phyloP scores from a whole-genome alignment of 495 filamentous ascomycete genomes.

The Schizothecium vesticola region DNA sequence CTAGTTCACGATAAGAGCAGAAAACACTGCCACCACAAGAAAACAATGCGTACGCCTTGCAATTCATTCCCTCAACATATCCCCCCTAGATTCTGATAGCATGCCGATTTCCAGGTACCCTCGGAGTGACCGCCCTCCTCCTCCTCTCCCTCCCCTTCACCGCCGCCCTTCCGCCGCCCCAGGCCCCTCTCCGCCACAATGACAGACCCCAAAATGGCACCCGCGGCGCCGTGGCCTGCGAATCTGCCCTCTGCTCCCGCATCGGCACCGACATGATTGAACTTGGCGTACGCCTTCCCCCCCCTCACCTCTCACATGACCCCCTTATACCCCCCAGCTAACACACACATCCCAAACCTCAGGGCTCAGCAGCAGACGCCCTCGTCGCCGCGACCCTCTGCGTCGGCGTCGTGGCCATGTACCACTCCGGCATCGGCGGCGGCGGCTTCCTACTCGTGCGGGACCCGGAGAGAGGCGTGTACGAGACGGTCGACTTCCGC shows the following conservation, averaged over 20 bases:
- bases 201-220: slow-evolving; percentile 10
- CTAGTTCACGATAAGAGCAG: not conserved
- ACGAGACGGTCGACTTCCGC: slow-evolving; percentile 29
- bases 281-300: slow-evolving; percentile 39
- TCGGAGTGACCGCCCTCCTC: not conserved
- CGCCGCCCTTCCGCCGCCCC: not conserved
- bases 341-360: not conserved
- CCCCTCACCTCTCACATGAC: too few species aligned
- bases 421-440: slow-evolving; percentile 81
- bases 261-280: slow-evolving; percentile 69
- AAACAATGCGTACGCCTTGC: not conserved
- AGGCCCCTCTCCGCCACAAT: not conserved
- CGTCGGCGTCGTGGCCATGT: slow-evolving; percentile 78
- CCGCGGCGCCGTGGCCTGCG: slow-evolving; percentile 73
- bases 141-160: not conserved
- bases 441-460: slow-evolving; percentile 84
- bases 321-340: not conserved
- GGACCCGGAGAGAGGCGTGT: slow-evolving; percentile 59
- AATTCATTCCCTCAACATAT: not conserved
- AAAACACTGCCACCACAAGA: not conserved
- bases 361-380: slow-evolving; percentile 72
- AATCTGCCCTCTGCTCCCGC: slow-evolving; percentile 67
- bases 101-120: not conserved
- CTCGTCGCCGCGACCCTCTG: slow-evolving; percentile 68
- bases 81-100: not conserved